Percentiles rank a stretch among this genome's conserved stretches.
These are phyloP conservation scores for Tephrocybe sp. DNA, from an alignment of 768 basidiomycete genomes.

Conservation along the genomic window DNA sequence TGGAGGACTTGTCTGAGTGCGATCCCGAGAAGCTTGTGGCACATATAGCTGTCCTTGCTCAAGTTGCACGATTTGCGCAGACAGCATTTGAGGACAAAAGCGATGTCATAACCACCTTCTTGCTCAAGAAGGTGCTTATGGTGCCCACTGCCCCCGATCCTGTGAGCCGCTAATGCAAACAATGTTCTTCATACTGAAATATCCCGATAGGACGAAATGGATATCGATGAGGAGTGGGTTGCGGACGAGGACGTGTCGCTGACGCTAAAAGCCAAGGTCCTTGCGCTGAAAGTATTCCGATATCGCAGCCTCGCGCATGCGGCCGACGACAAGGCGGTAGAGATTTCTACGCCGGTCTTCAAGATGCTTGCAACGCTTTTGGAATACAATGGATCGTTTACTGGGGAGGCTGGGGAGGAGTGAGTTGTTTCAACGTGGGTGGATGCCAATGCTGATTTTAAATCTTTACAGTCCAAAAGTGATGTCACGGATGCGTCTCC, in stretches of 20 bases:
- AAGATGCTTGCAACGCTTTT: slow-evolving; percentile 76
- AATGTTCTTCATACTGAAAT: background rate
- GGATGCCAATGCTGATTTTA: slow-evolving; percentile 2
- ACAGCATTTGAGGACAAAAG: slow-evolving; percentile 79
- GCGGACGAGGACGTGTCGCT: slow-evolving; percentile 62
- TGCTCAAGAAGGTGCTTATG: slow-evolving; percentile 73
- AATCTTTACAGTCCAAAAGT: slow-evolving; percentile 52
- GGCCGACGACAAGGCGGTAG: slow-evolving; percentile 52
- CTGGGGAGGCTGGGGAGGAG: slow-evolving; percentile 44
- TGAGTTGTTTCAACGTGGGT: slow-evolving; percentile 24
- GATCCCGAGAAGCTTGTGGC: slow-evolving; percentile 57
- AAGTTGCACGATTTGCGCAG: slow-evolving; percentile 68
- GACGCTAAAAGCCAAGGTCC: slow-evolving; percentile 66
- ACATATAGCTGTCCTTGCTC: slow-evolving; percentile 69
- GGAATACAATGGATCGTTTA: slow-evolving; percentile 65
- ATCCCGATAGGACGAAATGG: slow-evolving; percentile 53
- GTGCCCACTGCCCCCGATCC: slow-evolving; percentile 43
- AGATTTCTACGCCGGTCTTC: slow-evolving; percentile 73
- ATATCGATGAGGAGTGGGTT: slow-evolving; percentile 73
- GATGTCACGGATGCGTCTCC: slow-evolving; percentile 78
- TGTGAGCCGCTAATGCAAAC: slow-evolving; percentile 33
- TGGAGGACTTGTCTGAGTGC: slow-evolving; percentile 46
- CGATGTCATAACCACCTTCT: slow-evolving; percentile 68
- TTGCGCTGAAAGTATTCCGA: slow-evolving; percentile 78
- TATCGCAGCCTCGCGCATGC: slow-evolving; percentile 78